These are phyloP conservation scores for Cyberlindnera lachancei DNA, from an alignment of 805 yeast species.

Conservation along the genomic window DNA sequence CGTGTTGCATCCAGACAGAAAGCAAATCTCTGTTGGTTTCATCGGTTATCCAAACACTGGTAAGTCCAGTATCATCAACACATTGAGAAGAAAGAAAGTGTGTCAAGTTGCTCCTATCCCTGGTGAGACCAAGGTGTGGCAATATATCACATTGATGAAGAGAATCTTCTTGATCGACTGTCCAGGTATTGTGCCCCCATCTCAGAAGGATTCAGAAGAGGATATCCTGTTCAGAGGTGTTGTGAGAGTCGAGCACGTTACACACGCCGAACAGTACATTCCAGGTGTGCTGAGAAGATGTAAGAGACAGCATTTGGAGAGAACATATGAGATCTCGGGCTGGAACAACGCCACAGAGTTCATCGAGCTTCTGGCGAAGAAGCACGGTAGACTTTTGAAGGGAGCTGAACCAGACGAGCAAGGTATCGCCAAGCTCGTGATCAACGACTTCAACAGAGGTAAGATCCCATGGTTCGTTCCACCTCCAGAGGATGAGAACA, in stretches of 20 bases:
- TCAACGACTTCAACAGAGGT: constrained; percentile 94
- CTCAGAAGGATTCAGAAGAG: constrained; percentile 78
- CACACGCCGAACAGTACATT: constrained; percentile 91
- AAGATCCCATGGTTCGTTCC: constrained; percentile 97
- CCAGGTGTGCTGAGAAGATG: constrained; percentile 82
- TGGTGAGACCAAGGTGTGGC: constrained; percentile 99
- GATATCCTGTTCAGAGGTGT: constrained; percentile 95
- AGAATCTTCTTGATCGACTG: constrained; percentile 92
- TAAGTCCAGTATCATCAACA: constrained; percentile 90
- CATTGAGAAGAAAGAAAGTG: constrained; percentile 89
- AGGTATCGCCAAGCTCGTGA: constrained; percentile 82
- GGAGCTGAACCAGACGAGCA: constrained; percentile 98
- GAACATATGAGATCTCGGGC: constrained; percentile 91
- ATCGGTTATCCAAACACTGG: constrained; percentile 99
- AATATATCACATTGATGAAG: constrained; percentile 94
- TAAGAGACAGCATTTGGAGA: constrained; percentile 81
- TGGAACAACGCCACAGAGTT: constrained; percentile 79
- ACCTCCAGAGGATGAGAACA: constrained; percentile 71
- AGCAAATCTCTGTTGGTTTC: constrained; percentile 94
- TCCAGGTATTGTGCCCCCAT: constrained; percentile 98
- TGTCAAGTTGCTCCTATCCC: constrained; percentile 98
- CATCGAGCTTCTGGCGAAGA: constrained; percentile 84
- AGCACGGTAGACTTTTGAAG: constrained; percentile 84
- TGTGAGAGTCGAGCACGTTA: constrained; percentile 96
- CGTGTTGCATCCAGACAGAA: constrained; percentile 81